Conservation (phyloP, 148 eudicot species). For the Suaeda aralocaspica region DNA sequence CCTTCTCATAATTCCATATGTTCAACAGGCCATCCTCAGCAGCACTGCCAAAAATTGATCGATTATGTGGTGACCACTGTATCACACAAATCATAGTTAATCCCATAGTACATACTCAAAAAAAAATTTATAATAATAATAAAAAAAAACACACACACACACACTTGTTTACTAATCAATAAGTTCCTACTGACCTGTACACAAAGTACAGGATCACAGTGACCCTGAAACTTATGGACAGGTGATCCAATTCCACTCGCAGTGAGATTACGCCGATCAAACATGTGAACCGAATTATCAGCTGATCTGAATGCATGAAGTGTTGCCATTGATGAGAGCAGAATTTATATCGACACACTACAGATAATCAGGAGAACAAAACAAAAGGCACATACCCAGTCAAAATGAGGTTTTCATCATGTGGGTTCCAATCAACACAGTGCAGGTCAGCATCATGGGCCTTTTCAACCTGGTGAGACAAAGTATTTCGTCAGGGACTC, state of each 20-base stretch:
- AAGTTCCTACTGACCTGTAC: slow-evolving; percentile 52
- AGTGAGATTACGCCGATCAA: slow-evolving; percentile 79
- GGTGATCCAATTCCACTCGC: slow-evolving; percentile 74
- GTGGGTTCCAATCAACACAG: slow-evolving; percentile 96
- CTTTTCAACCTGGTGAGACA: slow-evolving; percentile 67
- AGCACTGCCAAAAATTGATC: slow-evolving; percentile 85
- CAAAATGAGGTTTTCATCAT: slow-evolving; percentile 70
- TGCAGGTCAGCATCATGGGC: slow-evolving; percentile 94
- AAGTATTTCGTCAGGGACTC: background rate
- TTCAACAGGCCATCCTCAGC: slow-evolving; percentile 95
- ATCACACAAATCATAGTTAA: slow-evolving; percentile 22
- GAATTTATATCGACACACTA: background rate
- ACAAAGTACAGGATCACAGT: slow-evolving; percentile 69
- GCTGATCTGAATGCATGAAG: slow-evolving; percentile 56
- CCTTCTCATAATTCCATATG: slow-evolving; percentile 88
- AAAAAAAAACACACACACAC: background rate
- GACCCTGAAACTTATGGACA: slow-evolving; percentile 76
- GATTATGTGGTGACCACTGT: slow-evolving; percentile 93
- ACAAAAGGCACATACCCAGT: slow-evolving; percentile 60
- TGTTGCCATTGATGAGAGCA: background rate
- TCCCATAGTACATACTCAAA: background rate
- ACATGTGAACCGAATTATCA: slow-evolving; percentile 81
- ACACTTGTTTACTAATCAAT: background rate
- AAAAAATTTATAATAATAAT: background rate
- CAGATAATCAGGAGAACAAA: background rate